Conservation (phyloP, 1,284 basidiomycete species). For the Trametes polyzona region DNA sequence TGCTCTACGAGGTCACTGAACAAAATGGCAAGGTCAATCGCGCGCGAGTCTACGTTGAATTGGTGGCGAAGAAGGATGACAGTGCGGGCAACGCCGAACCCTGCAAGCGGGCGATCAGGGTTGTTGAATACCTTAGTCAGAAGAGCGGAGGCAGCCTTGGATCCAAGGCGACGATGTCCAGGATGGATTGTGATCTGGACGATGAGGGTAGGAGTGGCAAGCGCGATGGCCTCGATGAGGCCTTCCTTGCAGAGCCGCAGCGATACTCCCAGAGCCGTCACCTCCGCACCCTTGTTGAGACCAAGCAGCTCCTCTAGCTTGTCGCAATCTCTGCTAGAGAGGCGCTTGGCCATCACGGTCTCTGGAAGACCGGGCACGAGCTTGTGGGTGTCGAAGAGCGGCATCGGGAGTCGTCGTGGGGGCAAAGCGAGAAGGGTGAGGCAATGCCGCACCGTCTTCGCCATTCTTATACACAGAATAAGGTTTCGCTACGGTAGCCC, state of each 20-base stretch:
- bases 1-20: background rate
- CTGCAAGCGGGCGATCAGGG: slow-evolving; percentile 1
- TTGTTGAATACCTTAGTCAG: too few relatives aligned
- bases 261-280: slow-evolving; percentile 10
- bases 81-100: slow-evolving; percentile 3
- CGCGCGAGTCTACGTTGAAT: background rate
- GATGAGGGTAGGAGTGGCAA: slow-evolving; percentile 11
- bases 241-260: slow-evolving; percentile 14
- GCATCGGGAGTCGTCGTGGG: slow-evolving; percentile 1
- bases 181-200: slow-evolving; percentile 7
- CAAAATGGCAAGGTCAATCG: slow-evolving; percentile 1
- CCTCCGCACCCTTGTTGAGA: background rate
- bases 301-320: slow-evolving; percentile 2
- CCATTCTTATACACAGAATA: background rate
- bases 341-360: background rate
- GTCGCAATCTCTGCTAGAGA: background rate
- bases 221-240: slow-evolving; percentile 11
- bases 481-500: background rate
- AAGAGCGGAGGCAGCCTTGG: background rate
- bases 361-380: slow-evolving; percentile 8
- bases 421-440: background rate
- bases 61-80: slow-evolving; percentile 11
- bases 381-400: slow-evolving; percentile 1
- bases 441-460: background rate
- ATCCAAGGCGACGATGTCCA: background rate